A percentile compares a stretch with the other conserved stretches of the same genome.
Evolutionary conservation across 768 basidiomycete species (phyloP).

Genomic region (Rhizopogon rudus): DNA sequence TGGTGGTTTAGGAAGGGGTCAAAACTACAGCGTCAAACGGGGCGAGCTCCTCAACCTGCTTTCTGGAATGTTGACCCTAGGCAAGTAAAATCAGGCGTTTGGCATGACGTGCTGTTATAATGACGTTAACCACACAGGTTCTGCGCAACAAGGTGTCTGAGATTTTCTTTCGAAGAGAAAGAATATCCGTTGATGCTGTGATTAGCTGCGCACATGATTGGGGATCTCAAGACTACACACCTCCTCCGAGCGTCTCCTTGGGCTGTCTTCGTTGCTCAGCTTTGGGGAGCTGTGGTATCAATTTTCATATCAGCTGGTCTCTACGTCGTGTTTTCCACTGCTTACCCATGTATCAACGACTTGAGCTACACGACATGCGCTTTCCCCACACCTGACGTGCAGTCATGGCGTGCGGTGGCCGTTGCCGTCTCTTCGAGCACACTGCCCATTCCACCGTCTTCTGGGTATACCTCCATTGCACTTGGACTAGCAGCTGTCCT

Average conservation of each 20-base stretch:
- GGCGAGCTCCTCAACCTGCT: not conserved
- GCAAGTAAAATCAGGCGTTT: not conserved
- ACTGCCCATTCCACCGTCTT: conserved; percentile 39
- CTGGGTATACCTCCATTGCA: conserved; percentile 52
- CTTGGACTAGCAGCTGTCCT: conserved; percentile 41
- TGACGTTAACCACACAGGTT: not conserved
- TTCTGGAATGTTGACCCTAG: conserved; percentile 1
- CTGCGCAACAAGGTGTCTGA: not conserved
- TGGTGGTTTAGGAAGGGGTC: conserved; percentile 51
- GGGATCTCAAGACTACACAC: conserved; percentile 60
- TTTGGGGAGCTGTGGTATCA: conserved; percentile 48
- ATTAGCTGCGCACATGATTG: conserved; percentile 50
- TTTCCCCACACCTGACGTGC: conserved; percentile 1
- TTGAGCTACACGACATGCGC: not conserved
- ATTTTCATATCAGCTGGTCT: conserved; percentile 52
- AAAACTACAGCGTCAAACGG: conserved; percentile 13
- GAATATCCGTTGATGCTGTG: not conserved
- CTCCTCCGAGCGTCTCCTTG: conserved; percentile 55
- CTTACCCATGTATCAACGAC: conserved; percentile 46
- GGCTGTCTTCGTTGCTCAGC: conserved; percentile 58
- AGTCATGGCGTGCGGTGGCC: conserved; percentile 2
- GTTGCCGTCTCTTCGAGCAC: conserved; percentile 2
- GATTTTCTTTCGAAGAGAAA: not conserved
- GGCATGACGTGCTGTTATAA: not conserved
- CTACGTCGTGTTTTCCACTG: conserved; percentile 56